A percentile compares a stretch with the other conserved stretches of the same genome.
Evolutionary conservation across 345 rosid genomes (phyloP).

Genomic region (Dipteronia dyeriana): DNA sequence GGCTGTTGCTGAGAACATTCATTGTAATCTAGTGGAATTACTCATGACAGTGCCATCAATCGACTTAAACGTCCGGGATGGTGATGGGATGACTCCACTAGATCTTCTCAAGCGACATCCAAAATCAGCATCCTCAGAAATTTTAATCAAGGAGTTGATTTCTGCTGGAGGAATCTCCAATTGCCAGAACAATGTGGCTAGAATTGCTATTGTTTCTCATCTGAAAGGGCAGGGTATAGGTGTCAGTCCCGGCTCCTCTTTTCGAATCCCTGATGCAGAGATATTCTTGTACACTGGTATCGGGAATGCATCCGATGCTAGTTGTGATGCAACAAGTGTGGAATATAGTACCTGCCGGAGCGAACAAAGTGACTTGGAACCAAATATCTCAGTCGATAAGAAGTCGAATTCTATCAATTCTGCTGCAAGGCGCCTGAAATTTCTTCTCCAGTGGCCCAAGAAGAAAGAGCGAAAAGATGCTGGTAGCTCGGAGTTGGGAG

Average conservation of each 20-base stretch:
- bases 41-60: conserved; percentile 59
- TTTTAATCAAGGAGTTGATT: conserved; percentile 72
- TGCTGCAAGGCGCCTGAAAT: conserved; percentile 60
- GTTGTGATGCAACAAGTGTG: conserved; percentile 35
- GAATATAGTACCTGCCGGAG: conserved; percentile 49
- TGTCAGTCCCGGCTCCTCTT: conserved; percentile 82
- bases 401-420: conserved; percentile 33
- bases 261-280: conserved; percentile 83
- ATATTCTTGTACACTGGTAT: conserved; percentile 67
- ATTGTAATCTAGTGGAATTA: conserved; percentile 62
- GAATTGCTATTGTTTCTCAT: conserved; percentile 46
- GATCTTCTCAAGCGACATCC: conserved; percentile 80
- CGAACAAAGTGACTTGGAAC: conserved; percentile 39
- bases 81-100: conserved; percentile 71
- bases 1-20: conserved; percentile 72
- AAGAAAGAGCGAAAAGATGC: conserved; percentile 43
- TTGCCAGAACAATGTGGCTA: conserved; percentile 34
- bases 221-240: conserved; percentile 59
- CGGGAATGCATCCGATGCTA: conserved; percentile 33
- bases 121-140: conserved; percentile 62
- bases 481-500: conserved; percentile 24
- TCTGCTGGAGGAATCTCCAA: conserved; percentile 80
- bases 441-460: conserved; percentile 65
- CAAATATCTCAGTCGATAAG: conserved; percentile 24
- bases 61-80: conserved; percentile 64